These are phyloP conservation scores for Alloteropsis angusta DNA, from an alignment of 202 grass and related monocot species.

Conservation along the genomic window DNA sequence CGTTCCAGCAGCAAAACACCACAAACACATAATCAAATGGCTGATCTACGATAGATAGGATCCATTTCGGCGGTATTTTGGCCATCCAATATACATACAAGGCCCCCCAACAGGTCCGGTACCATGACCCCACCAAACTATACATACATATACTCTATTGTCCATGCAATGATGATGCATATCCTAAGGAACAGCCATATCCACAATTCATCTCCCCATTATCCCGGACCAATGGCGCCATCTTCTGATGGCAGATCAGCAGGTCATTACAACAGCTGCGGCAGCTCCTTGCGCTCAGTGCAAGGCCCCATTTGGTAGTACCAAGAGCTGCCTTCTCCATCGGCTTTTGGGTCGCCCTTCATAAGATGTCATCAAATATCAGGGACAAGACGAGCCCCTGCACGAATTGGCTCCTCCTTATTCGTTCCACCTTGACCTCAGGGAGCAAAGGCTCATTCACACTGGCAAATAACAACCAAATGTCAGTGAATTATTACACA, in stretches of 20 bases:
- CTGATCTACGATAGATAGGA: not conserved
- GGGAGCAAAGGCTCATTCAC: conserved; percentile 49
- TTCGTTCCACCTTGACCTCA: conserved; percentile 60
- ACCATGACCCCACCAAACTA: conserved; percentile 14
- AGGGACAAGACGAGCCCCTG: conserved; percentile 70
- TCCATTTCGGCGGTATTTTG: not conserved
- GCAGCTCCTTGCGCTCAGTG: not conserved
- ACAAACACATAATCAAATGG: not conserved
- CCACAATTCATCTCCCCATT: conserved; percentile 28
- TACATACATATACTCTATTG: conserved; percentile 34
- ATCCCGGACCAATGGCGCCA: conserved; percentile 19
- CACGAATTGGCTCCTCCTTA: conserved; percentile 59
- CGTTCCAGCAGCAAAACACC: not conserved
- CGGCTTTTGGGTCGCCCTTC: not conserved
- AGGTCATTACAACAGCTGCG: not conserved
- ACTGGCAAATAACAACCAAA: conserved; percentile 24
- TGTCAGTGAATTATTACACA: not conserved
- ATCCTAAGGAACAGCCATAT: conserved; percentile 26
- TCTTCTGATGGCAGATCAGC: conserved; percentile 10
- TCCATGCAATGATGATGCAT: conserved; percentile 12
- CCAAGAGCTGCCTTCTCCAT: conserved; percentile 25
- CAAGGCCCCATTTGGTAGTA: not conserved
- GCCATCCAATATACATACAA: conserved; percentile 32
- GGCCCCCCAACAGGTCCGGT: not conserved
- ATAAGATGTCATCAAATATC: conserved; percentile 69